Conservation (phyloP, 1,284 basidiomycete genomes). For the Marasmius oreades region DNA sequence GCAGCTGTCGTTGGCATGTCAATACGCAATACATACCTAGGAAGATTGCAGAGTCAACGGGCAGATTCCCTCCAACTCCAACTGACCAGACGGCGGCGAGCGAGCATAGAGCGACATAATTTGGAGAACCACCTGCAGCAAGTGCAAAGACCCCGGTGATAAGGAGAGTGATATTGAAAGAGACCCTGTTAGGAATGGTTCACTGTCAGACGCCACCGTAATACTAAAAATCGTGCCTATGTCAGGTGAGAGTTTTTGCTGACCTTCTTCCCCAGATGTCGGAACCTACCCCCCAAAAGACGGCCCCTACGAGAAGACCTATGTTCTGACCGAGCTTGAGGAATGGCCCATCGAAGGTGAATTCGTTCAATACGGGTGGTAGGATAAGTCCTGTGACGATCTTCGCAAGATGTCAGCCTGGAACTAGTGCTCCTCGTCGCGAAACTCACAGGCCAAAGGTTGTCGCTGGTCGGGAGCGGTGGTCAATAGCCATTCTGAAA, state of each 20-base stretch:
- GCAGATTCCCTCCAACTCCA: slow-evolving; percentile 51
- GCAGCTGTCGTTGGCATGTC: neutral
- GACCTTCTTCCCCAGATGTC: slow-evolving; percentile 63
- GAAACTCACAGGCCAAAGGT: slow-evolving; percentile 29
- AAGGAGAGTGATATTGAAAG: slow-evolving; percentile 63
- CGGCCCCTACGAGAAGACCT: slow-evolving; percentile 61
- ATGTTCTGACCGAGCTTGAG: slow-evolving; percentile 57
- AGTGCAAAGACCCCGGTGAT: slow-evolving; percentile 57
- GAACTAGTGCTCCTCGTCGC: neutral
- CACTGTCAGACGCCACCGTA: too few species aligned
- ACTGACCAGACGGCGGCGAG: slow-evolving; percentile 41
- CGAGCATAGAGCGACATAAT: slow-evolving; percentile 41
- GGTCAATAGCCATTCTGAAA: neutral
- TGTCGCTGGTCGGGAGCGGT: slow-evolving; percentile 24
- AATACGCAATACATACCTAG: slow-evolving; percentile 35
- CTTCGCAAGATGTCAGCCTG: slow-evolving; percentile 25
- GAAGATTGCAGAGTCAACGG: slow-evolving; percentile 65
- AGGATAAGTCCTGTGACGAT: slow-evolving; percentile 54
- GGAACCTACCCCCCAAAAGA: slow-evolving; percentile 60
- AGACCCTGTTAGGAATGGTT: slow-evolving; percentile 32
- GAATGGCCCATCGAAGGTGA: slow-evolving; percentile 50
- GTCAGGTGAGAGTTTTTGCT: slow-evolving; percentile 7
- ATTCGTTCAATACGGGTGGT: slow-evolving; percentile 54
- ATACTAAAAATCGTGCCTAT: too few species aligned
- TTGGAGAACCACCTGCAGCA: slow-evolving; percentile 39